Base-by-base conservation (phyloP, 1,284 basidiomycete genomes). In the Amylostereum areolatum region DNA sequence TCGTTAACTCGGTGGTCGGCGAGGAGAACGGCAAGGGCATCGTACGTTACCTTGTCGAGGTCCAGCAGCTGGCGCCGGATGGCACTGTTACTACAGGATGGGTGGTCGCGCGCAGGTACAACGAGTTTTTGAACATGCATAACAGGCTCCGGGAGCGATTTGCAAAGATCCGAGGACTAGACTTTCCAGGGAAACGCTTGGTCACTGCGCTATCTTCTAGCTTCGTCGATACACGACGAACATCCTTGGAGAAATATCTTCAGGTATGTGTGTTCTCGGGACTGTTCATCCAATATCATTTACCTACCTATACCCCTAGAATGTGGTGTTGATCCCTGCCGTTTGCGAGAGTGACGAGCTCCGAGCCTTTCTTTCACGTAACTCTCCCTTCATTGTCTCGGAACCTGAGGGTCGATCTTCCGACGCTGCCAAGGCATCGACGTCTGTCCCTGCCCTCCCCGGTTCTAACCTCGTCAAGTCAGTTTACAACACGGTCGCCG, bases 81-180 rank as follows among this genome's bases (percentile, higher is more conserved):
- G 90, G 85, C 3, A 80, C 76, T 43, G 82, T 85, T 59, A 71
- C 81, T 1, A 86, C 87, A 1, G 90, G 90, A 2, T 98, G 96
- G 96, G 85, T 93, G 28, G 86, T 97, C 2, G 85, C 91, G 4
- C 74, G 94, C 55, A 73, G 96, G 52, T 99, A 97, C 65, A 97
- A 92, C 64, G 95, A 98, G 63, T 99, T 99, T 65, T 80, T 88
- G 59, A 83, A 79, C 47, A 84, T 97, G 75, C 91, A 97, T 63
- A 87, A 84, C 57, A 82, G 84, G 50, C 68, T 99, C 43, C 81
- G 83, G 51, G 91, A 94, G 46, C 78, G 80, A 45, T 86, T 89
- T 61, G 66, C 69, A 1, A 60, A 80, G 6, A 84, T 91, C 25
- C 75, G 81, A 51, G 75, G 74, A 49, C 68, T 95, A 46, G 92